Conservation (phyloP, 352 stramenopile species). For the Blastocystis sp. region DNA sequence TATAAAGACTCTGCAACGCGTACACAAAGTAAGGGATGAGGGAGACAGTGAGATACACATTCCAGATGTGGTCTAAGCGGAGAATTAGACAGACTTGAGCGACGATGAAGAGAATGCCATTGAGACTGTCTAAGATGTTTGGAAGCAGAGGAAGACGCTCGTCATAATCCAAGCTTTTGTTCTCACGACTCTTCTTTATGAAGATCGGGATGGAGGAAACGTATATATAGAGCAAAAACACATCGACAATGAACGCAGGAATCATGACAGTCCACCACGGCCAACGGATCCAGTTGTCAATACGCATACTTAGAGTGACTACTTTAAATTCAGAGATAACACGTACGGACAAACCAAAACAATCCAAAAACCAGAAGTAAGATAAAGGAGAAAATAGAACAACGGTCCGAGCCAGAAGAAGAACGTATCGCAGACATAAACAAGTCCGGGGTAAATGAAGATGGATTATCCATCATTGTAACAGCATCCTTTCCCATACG, state of each 20-base stretch:
- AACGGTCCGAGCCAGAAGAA: neutral
- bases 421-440: conserved; percentile 30
- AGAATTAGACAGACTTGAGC: neutral
- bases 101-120: conserved; percentile 29
- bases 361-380: neutral
- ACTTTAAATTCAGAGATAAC: neutral
- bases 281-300: neutral
- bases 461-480: conserved; percentile 24
- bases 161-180: neutral
- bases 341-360: conserved; percentile 33
- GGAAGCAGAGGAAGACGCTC: neutral
- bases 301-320: conserved; percentile 3
- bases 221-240: neutral
- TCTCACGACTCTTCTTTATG: neutral
- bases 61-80: conserved; percentile 16
- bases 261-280: conserved; percentile 19
- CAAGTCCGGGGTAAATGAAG: neutral
- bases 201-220: neutral
- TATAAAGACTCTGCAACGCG: conserved; percentile 19
- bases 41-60: neutral
- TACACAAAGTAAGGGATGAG: conserved; percentile 58
- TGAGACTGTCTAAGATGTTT: neutral
- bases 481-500: conserved; percentile 22
- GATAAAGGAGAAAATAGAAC: neutral
- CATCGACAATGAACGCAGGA: neutral